Base-by-base conservation (phyloP, 352 stramenopile species). In the Pythium apleroticum region DNA sequence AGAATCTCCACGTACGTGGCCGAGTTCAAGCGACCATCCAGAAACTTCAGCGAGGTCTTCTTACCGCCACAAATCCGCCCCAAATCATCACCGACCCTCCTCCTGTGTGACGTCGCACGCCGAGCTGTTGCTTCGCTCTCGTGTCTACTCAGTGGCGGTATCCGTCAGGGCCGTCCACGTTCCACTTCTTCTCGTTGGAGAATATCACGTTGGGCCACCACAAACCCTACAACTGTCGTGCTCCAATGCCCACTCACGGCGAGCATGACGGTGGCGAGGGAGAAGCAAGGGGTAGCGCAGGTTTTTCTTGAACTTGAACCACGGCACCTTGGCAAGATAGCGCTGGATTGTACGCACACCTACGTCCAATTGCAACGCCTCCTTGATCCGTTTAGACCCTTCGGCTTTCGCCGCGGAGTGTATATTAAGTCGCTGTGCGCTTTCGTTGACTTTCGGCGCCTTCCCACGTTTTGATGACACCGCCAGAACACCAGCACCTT, bases 151-250 rank as follows among this genome's bases (percentile, higher is more conserved):
- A 61, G 15, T 14, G 54, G 15, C 25, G 49, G 54, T 61, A 61
- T n/a, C 54, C 54, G 31, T 61, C 54, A 4, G 54, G 39, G 1
- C 39, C 54, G 22, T 61, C 54, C 1, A 61, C 1, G 25, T 61
- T 61, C 54, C 54, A 61, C 31, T 61, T 61, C 54, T 61, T 61
- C 54, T 52, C 54, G 22, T 61, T 35, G 19, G 20, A 41, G 22
- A 61, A 61, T 2, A 35, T 2, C 24, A 61, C 54, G 14, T 61
- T 33, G 20, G 54, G 35, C 54, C 54, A 52, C 54, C 54, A 52
- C 14, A 52, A 52, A 0, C 25, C 35, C 35, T 52, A 1, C 33
- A 24, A 24, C 25, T 35, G 25, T 50, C 22, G 17, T 61, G 19
- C 37, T 61, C 54, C 2, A 24, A 4, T 2, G 3, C 54, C 54